A percentile compares a stretch with the other conserved stretches of the same genome.
phyloP scores from a whole-genome alignment of 2,329 filamentous ascomycete genomes.

The Fusarium robinianum region DNA sequence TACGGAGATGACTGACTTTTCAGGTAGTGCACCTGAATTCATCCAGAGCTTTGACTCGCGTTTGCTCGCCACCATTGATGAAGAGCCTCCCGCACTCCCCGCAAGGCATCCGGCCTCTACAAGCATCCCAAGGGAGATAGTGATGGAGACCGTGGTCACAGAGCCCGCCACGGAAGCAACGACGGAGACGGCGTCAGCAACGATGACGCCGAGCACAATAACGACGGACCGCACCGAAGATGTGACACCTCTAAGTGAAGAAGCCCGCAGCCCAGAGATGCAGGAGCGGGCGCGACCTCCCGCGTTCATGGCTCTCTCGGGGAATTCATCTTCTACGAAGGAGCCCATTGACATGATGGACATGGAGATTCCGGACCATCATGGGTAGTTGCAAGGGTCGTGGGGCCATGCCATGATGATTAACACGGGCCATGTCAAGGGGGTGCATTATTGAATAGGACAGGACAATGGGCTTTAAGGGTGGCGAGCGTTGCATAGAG shows the following conservation, averaged over 20 bases:
- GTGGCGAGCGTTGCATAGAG: constrained; percentile 5
- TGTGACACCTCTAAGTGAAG: constrained; percentile 10
- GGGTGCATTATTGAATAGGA: too few relatives aligned
- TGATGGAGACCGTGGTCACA: constrained; percentile 31
- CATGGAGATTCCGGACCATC: constrained; percentile 43
- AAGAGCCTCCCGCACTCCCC: constrained; percentile 14
- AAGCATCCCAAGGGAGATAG: too few relatives aligned
- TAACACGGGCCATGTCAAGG: too few relatives aligned
- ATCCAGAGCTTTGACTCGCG: constrained; percentile 20
- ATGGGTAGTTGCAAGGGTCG: constrained; percentile 18
- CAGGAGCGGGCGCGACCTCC: constrained; percentile 45
- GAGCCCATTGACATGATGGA: constrained; percentile 41
- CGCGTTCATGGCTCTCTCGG: constrained; percentile 31
- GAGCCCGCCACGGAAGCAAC: too few relatives aligned
- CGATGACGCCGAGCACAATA: constrained; percentile 33
- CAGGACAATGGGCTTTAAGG: not conserved
- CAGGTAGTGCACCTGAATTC: constrained; percentile 15
- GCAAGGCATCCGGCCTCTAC: constrained; percentile 15
- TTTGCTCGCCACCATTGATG: constrained; percentile 14
- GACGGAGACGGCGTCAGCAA: constrained; percentile 34
- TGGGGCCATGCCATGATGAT: too few relatives aligned
- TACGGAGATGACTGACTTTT: constrained; percentile 37
- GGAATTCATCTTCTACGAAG: constrained; percentile 27
- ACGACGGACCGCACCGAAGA: constrained; percentile 28
- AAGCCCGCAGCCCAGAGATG: constrained; percentile 50